phyloP scores from a whole-genome alignment of 1,284 basidiomycete species.

The Schizopora paradoxa region DNA sequence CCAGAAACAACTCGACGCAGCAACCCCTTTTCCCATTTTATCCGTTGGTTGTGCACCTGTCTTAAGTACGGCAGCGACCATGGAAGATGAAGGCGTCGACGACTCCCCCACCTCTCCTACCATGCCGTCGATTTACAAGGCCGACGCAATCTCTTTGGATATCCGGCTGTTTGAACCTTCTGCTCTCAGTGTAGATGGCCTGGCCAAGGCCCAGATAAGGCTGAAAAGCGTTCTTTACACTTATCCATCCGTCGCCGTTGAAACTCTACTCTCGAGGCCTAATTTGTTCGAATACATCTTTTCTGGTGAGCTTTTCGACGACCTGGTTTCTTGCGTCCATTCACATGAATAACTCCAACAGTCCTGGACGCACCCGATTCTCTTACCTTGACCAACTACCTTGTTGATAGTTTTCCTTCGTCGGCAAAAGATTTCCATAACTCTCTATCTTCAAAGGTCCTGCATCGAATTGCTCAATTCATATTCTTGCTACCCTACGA shows the following conservation, averaged over 20 bases:
- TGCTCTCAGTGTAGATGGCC: background rate
- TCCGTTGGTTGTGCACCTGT: too few species aligned
- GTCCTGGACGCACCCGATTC: conserved; percentile 2
- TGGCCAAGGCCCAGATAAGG: background rate
- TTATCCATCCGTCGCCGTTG: background rate
- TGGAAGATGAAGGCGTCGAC: too few species aligned
- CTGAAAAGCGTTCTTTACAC: conserved; percentile 3
- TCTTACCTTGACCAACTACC: conserved; percentile 2
- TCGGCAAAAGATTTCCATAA: background rate
- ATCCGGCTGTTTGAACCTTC: background rate
- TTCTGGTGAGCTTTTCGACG: conserved; percentile 9
- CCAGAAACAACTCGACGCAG: too few species aligned
- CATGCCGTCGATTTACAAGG: too few species aligned
- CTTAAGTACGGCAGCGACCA: too few species aligned
- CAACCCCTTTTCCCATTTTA: too few species aligned
- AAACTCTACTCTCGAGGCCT: background rate
- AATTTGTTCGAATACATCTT: conserved; percentile 8
- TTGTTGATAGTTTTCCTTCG: background rate
- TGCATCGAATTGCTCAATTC: conserved; percentile 1
- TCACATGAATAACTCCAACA: background rate
- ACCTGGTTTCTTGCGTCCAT: background rate
- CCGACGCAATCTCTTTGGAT: too few species aligned
- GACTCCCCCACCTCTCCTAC: too few species aligned
- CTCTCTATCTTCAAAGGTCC: background rate
- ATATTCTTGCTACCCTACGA: background rate